Conservation (phyloP, 1,139 yeast species). For the Chernovozyma sophiae-reginae region DNA sequence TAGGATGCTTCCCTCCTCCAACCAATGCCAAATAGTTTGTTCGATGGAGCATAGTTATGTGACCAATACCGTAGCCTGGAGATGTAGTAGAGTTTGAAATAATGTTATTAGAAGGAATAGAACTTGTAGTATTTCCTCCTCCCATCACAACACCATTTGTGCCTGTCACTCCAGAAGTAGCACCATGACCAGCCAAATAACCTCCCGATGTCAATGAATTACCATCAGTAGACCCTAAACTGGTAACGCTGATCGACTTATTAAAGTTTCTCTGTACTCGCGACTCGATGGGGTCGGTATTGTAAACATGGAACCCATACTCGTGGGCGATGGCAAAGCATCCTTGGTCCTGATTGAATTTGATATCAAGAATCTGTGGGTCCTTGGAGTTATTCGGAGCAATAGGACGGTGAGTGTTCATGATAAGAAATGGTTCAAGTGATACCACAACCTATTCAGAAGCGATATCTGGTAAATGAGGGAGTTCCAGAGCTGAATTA, state of each 20-base stretch:
- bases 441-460: no score
- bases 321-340: constrained; percentile 86
- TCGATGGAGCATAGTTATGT: constrained; percentile 77
- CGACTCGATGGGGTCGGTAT: constrained; percentile 79
- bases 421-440: no score
- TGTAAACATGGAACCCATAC: constrained; percentile 80
- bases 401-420: constrained; percentile 6
- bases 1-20: constrained; percentile 82
- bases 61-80: constrained; percentile 61
- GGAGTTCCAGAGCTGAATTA: no score
- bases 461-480: no score
- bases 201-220: neutral
- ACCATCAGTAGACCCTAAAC: neutral
- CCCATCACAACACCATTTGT: neutral
- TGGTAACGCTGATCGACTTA: neutral
- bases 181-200: no score
- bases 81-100: constrained; percentile 4
- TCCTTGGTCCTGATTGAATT: constrained; percentile 86
- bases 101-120: constrained; percentile 7
- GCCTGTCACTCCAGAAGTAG: constrained; percentile 4
- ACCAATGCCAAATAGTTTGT: constrained; percentile 86
- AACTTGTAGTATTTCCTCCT: constrained; percentile 5
- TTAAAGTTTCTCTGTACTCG: constrained; percentile 63
- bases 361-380: constrained; percentile 50
- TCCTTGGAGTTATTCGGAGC: constrained; percentile 14